phyloP scores from a whole-genome alignment of 2,329 filamentous ascomycete genomes.

The Pseudomassariella vexata region DNA sequence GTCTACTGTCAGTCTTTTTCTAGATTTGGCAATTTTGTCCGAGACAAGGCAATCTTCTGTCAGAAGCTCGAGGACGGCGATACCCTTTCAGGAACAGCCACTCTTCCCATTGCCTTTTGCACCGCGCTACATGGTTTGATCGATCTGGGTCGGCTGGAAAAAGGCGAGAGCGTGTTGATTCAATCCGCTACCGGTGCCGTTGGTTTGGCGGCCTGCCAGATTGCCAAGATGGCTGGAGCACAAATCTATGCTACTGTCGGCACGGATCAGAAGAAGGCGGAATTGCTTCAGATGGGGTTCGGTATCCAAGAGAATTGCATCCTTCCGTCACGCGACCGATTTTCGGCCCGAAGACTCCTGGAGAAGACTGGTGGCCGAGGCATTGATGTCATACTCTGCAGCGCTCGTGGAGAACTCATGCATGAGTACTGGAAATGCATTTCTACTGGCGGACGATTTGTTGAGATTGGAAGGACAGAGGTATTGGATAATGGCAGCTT shows the following conservation, averaged over 20 bases:
- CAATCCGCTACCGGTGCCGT: not conserved
- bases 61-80: not conserved
- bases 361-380: not conserved
- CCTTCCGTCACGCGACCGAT: not conserved
- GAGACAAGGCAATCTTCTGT: not conserved
- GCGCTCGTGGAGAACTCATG: not conserved
- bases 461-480: not conserved
- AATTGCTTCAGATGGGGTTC: not conserved
- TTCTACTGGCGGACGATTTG: not conserved
- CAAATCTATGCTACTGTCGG: constrained; percentile 1
- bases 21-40: not conserved
- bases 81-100: not conserved
- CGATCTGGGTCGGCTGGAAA: not conserved
- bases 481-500: not conserved
- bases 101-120: not conserved
- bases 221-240: not conserved
- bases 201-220: not conserved
- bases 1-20: not conserved
- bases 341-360: not conserved
- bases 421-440: constrained; percentile 1
- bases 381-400: not conserved
- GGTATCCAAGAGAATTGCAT: not conserved
- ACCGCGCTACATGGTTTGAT: not conserved
- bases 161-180: not conserved
- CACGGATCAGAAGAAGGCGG: not conserved